phyloP scores from a whole-genome alignment of 2,329 filamentous ascomycete genomes.

The Alternaria sp. region DNA sequence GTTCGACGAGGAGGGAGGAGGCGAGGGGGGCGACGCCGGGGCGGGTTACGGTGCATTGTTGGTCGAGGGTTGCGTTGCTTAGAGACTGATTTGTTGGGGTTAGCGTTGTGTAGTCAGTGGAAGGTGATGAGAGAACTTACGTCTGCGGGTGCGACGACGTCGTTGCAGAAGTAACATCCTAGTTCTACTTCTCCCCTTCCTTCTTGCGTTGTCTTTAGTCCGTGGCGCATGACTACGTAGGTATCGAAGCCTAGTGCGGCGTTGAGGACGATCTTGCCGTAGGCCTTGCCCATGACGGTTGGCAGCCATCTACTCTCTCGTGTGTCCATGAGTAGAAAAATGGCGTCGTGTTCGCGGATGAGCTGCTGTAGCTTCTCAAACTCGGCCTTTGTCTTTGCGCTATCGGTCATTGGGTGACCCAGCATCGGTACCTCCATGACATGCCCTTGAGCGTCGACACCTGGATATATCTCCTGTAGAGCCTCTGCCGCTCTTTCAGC shows the following conservation, averaged over 20 bases:
- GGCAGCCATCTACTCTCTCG: slow-evolving; percentile 94
- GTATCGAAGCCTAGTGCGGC: slow-evolving; percentile 95
- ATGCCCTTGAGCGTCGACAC: slow-evolving; percentile 81
- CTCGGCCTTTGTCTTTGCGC: slow-evolving; percentile 71
- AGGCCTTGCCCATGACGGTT: slow-evolving; percentile 92
- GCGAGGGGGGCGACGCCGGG: slow-evolving; percentile 92
- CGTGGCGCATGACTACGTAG: slow-evolving; percentile 96
- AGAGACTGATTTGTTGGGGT: slow-evolving; percentile 68
- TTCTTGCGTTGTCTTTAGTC: slow-evolving; percentile 61
- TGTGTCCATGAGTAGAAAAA: slow-evolving; percentile 98
- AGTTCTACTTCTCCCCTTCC: slow-evolving; percentile 69
- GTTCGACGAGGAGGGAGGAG: slow-evolving; percentile 87
- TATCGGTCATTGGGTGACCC: slow-evolving; percentile 83
- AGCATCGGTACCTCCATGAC: slow-evolving; percentile 92
- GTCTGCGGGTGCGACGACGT: slow-evolving; percentile 92
- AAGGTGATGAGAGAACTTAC: slow-evolving; percentile 61
- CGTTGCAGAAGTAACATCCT: slow-evolving; percentile 98
- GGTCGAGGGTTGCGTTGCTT: slow-evolving; percentile 93
- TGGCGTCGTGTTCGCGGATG: slow-evolving; percentile 83
- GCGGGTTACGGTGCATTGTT: slow-evolving; percentile 96
- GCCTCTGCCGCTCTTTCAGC: slow-evolving; percentile 80
- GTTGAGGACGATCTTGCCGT: slow-evolving; percentile 95
- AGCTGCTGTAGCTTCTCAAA: slow-evolving; percentile 77
- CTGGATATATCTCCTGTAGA: slow-evolving; percentile 85
- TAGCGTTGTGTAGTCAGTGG: not conserved